phyloP scores from a whole-genome alignment of 495 filamentous ascomycete species.

The Thozetella sp. region DNA sequence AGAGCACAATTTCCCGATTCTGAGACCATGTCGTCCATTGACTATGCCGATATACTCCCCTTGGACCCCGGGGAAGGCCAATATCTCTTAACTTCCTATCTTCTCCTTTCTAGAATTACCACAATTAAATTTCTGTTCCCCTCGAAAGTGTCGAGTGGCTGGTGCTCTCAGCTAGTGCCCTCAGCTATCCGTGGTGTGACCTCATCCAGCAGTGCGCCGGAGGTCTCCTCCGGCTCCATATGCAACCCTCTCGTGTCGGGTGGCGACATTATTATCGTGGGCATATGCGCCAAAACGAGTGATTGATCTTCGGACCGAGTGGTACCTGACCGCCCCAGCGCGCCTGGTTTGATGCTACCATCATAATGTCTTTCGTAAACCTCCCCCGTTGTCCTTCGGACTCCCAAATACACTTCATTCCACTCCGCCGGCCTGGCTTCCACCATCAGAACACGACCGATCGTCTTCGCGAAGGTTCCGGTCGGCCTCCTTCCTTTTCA shows the following conservation, averaged over 20 bases:
- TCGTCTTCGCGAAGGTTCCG: slow-evolving; percentile 42
- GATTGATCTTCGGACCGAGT: neutral
- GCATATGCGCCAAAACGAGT: neutral
- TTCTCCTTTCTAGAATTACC: neutral
- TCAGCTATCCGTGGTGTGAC: neutral
- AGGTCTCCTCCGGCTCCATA: neutral
- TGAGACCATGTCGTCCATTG: neutral
- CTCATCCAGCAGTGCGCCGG: neutral
- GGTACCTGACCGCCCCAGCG: neutral
- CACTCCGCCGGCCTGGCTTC: slow-evolving; percentile 38
- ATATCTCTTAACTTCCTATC: neutral
- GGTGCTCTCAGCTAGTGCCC: too few species aligned
- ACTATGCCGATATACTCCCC: neutral
- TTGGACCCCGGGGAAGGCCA: neutral
- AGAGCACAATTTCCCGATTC: neutral
- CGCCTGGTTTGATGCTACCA: slow-evolving; percentile 2
- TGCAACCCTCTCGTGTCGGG: neutral
- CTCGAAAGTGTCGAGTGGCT: neutral
- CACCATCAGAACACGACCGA: slow-evolving; percentile 45
- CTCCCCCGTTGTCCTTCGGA: slow-evolving; percentile 19
- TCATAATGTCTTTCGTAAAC: slow-evolving; percentile 25
- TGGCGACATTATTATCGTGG: neutral
- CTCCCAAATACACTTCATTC: slow-evolving; percentile 15
- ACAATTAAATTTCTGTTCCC: neutral
- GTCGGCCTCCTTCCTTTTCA: slow-evolving; percentile 23